phyloP scores from a whole-genome alignment of 2,329 filamentous ascomycete genomes.

The Trichophyton benhamiae region DNA sequence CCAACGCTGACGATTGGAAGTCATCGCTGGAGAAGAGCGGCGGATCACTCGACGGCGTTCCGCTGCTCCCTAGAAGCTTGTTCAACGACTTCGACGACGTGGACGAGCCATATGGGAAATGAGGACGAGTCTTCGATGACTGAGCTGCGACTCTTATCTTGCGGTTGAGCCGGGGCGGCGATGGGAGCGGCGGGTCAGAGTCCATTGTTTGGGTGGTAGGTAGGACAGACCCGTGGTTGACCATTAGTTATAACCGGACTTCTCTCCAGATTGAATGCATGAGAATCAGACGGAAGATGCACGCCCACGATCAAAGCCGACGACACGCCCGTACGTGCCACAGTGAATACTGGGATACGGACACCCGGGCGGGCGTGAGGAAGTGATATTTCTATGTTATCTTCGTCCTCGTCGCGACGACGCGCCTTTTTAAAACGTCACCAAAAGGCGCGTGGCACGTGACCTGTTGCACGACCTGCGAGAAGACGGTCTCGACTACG shows the following conservation, averaged over 20 bases:
- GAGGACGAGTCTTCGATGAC: conserved; percentile 7
- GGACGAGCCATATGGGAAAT: conserved; percentile 16
- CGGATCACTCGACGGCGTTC: conserved; percentile 30
- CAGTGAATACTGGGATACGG: not conserved
- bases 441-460: conserved; percentile 3
- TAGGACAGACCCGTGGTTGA: too few species aligned
- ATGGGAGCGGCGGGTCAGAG: conserved; percentile 26
- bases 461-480: not conserved
- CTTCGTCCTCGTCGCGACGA: conserved; percentile 5
- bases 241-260: not conserved
- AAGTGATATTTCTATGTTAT: not conserved
- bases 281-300: not conserved
- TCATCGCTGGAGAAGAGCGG: conserved; percentile 39
- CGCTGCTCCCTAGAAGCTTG: not conserved
- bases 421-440: conserved; percentile 2
- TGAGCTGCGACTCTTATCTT: not conserved
- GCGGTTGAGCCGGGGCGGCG: conserved; percentile 17
- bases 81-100: conserved; percentile 13
- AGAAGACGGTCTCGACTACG: not conserved
- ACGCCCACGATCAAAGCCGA: not conserved
- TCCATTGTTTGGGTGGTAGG: conserved; percentile 20
- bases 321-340: not conserved
- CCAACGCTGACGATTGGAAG: conserved; percentile 32
- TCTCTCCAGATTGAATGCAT: not conserved
- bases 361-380: not conserved